Conservation (phyloP, 2,329 filamentous ascomycete genomes). For the Trichoderma brevicompactum region DNA sequence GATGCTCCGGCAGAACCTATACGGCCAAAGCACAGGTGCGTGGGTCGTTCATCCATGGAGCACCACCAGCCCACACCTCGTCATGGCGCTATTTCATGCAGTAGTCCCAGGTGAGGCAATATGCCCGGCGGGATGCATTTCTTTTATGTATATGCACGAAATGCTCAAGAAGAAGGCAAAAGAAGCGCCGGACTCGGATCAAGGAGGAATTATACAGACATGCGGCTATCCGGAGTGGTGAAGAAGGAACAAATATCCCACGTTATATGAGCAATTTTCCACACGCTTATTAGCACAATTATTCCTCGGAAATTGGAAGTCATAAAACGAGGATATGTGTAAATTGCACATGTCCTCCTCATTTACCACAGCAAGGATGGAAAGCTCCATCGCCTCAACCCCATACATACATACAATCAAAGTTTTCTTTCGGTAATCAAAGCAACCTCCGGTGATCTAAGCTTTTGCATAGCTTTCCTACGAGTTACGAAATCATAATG, state of each 20-base stretch:
- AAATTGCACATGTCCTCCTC: constrained; percentile 18
- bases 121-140: constrained; percentile 22
- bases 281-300: background rate
- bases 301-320: constrained; percentile 19
- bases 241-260: constrained; percentile 3
- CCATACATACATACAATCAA: background rate
- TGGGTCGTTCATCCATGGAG: constrained; percentile 23
- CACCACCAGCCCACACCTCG: constrained; percentile 19
- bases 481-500: no score
- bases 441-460: no score
- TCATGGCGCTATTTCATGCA: constrained; percentile 32
- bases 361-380: constrained; percentile 13
- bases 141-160: constrained; percentile 21
- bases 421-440: constrained; percentile 9
- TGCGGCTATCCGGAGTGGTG: constrained; percentile 11
- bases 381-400: constrained; percentile 13
- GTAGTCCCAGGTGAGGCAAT: constrained; percentile 30
- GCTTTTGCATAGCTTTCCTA: no score
- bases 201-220: constrained; percentile 2
- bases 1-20: constrained; percentile 19
- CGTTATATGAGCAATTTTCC: constrained; percentile 2
- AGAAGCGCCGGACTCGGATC: constrained; percentile 12
- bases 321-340: constrained; percentile 17
- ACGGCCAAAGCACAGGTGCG: constrained; percentile 10
- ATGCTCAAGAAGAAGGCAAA: constrained; percentile 22